These are phyloP conservation scores for Grifola frondosa DNA, from an alignment of 1,284 basidiomycete genomes.

Conservation along the genomic window DNA sequence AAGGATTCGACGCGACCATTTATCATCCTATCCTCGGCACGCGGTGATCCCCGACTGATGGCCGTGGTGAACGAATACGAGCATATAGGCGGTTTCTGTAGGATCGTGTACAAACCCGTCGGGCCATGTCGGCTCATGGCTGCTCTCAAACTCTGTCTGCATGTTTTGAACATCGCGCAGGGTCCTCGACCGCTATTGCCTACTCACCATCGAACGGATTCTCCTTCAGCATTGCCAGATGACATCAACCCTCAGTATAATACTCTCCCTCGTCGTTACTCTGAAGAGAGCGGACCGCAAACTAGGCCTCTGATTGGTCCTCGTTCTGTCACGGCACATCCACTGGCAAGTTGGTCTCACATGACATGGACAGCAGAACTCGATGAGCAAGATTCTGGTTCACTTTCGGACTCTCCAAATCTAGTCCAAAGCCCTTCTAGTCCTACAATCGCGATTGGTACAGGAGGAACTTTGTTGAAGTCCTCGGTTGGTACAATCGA, in stretches of 20 bases:
- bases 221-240: slow-evolving; percentile 10
- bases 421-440: slow-evolving; percentile 33
- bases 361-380: slow-evolving; percentile 34
- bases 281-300: slow-evolving; percentile 40
- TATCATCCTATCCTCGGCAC: slow-evolving; percentile 70
- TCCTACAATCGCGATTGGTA: slow-evolving; percentile 55
- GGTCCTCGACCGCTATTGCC: slow-evolving; percentile 8
- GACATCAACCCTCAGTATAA: slow-evolving; percentile 19
- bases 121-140: slow-evolving; percentile 77
- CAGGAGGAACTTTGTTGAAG: slow-evolving; percentile 60
- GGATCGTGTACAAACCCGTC: slow-evolving; percentile 86
- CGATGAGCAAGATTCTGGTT: slow-evolving; percentile 28
- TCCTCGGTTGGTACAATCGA: slow-evolving; percentile 54
- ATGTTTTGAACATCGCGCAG: slow-evolving; percentile 55
- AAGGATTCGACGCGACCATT: slow-evolving; percentile 66
- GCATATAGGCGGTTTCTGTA: slow-evolving; percentile 82
- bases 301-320: slow-evolving; percentile 44
- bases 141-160: slow-evolving; percentile 71
- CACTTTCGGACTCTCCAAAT: slow-evolving; percentile 15
- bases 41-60: slow-evolving; percentile 67
- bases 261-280: slow-evolving; percentile 45
- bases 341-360: slow-evolving; percentile 40
- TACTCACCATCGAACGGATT: slow-evolving; percentile 6
- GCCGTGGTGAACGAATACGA: slow-evolving; percentile 69
- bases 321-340: slow-evolving; percentile 50